Evolutionary conservation across 306 rosid species (phyloP), one percentile per base, ranked within the genome.

Genomic region (Fragaria nilgerrensis): DNA sequence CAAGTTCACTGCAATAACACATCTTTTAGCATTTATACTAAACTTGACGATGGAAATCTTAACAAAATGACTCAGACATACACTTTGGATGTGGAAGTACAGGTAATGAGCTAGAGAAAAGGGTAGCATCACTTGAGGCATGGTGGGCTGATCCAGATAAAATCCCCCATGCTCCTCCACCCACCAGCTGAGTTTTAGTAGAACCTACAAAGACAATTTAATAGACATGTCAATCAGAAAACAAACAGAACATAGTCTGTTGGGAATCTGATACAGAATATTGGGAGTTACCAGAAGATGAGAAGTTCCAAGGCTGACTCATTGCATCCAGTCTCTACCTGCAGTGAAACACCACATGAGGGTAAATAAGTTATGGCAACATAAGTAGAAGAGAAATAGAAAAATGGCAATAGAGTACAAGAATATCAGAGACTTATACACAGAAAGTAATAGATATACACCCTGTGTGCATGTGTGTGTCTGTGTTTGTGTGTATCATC

Each of bases 101-200:
- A 65, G 96, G 96, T 67, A 92, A 82, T 27, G 97, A 92, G 83
- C 91, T 85, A 23, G 97, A 90, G 82, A 92, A 92, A 45, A 92
- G 91, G 75, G 89, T 87, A 72, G 92, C 91, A 86, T 92, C 96
- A 32, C 82, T 83, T 52, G 96, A 92, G 74, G 89, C 85, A 70
- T 79, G 88, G 84, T 75, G 86, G 45, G 82, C 82, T 69, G 89
- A 81, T 76, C 91, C 92, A 63, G 93, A 82, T 69, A 83, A 75
- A 81, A 79, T 59, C 44, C 78, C 86, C 90, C 91, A 86, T 0
- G 85, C 79, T 73, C 85, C 80, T 59, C 23, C 32, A 19, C 76
- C 86, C 66, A 75, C 73, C 43, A 88, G 77, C 73, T 90, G 85
- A 81, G 84, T 83, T 83, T 80, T 81, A 41, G 89, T 80, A 72